phyloP scores from a whole-genome alignment of 2,329 filamentous ascomycete genomes.

The Xylaria digitata region DNA sequence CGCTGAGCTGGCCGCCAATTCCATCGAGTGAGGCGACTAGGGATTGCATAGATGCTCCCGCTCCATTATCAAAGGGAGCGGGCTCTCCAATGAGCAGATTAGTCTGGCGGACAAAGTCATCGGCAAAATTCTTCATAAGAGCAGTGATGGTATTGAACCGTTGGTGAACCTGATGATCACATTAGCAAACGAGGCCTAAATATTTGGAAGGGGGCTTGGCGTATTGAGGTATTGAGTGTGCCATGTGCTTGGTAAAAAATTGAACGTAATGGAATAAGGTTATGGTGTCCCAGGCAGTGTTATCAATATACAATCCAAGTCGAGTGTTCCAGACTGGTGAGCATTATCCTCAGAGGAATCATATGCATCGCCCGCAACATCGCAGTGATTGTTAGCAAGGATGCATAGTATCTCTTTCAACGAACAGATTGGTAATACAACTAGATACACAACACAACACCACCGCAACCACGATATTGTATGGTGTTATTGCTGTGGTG shows the following conservation, averaged over 20 bases:
- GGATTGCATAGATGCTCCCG: conserved; percentile 52
- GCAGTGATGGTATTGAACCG: conserved; percentile 83
- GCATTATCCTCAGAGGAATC: not conserved
- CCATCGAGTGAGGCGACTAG: conserved; percentile 65
- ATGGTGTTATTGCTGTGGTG: not conserved
- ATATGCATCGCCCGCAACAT: not conserved
- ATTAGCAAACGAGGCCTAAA: conserved; percentile 11
- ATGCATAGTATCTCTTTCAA: not conserved
- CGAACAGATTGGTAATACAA: not conserved
- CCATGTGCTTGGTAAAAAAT: not conserved
- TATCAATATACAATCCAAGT: not conserved
- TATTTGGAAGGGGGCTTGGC: not conserved
- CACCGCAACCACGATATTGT: not conserved
- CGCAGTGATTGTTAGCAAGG: not conserved
- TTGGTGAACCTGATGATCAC: conserved; percentile 71
- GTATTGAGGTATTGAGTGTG: not conserved
- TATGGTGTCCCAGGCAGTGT: not conserved
- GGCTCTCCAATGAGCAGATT: conserved; percentile 80
- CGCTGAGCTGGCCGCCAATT: conserved; percentile 60
- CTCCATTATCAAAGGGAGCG: conserved; percentile 60
- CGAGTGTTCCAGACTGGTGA: not conserved
- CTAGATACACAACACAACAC: not conserved
- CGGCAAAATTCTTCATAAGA: conserved; percentile 81
- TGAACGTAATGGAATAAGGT: not conserved
- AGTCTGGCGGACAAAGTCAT: conserved; percentile 88